These are phyloP conservation scores for Calycina marina DNA, from an alignment of 2,329 filamentous ascomycete species.

Conservation along the genomic window DNA sequence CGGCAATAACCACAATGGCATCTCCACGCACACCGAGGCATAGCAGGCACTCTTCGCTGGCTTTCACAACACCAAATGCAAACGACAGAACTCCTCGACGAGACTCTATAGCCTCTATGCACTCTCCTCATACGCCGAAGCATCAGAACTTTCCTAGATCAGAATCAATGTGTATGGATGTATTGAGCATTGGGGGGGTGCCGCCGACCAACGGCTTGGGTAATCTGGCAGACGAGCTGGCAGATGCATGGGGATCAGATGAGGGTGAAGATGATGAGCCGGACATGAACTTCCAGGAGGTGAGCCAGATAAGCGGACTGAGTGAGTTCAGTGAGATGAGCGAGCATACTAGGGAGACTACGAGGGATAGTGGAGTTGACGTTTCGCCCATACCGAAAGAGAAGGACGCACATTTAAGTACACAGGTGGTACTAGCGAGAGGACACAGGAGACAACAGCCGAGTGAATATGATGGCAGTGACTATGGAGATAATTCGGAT, in stretches of 20 bases:
- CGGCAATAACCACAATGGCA: slow-evolving; percentile 26
- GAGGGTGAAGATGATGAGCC: slow-evolving; percentile 38
- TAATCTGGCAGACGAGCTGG: slow-evolving; percentile 69
- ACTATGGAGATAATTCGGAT: slow-evolving; percentile 61
- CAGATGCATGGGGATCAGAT: slow-evolving; percentile 53
- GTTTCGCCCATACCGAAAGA: slow-evolving; percentile 13
- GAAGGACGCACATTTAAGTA: slow-evolving; percentile 13
- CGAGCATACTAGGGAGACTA: too few relatives aligned
- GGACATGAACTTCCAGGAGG: slow-evolving; percentile 25
- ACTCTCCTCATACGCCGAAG: slow-evolving; percentile 17
- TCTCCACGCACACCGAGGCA: slow-evolving; percentile 41
- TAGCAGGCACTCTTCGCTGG: slow-evolving; percentile 41
- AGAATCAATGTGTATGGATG: slow-evolving; percentile 17
- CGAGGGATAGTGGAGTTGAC: slow-evolving; percentile 23
- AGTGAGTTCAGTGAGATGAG: too few relatives aligned
- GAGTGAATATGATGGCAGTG: slow-evolving; percentile 56
- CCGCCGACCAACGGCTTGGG: slow-evolving; percentile 44
- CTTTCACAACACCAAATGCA: slow-evolving; percentile 28
- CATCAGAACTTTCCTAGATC: slow-evolving; percentile 12
- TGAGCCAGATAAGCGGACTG: slow-evolving; percentile 19
- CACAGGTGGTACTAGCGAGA: slow-evolving; percentile 7
- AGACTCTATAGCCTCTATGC: slow-evolving; percentile 19
- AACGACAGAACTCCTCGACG: slow-evolving; percentile 11
- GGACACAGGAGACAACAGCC: slow-evolving; percentile 34
- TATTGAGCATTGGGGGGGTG: slow-evolving; percentile 26